Evolutionary conservation across 768 basidiomycete species (phyloP).

Genomic region (Tulasnella sp.): DNA sequence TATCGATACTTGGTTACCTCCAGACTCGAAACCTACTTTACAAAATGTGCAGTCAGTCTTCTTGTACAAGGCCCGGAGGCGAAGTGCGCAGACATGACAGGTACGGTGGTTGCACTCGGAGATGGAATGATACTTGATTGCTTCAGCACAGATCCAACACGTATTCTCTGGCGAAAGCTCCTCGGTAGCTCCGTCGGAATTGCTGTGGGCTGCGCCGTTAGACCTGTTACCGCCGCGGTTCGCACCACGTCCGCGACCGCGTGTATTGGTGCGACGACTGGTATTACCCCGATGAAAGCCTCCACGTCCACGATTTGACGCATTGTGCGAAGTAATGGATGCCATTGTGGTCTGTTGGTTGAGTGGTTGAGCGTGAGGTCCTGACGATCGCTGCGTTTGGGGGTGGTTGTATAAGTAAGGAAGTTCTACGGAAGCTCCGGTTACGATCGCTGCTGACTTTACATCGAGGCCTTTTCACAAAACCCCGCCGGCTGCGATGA

Average conservation of each 20-base stretch:
- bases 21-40: constrained; percentile 50
- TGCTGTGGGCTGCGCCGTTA: background rate
- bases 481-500: no score
- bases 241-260: constrained; percentile 7
- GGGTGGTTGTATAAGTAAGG: no score
- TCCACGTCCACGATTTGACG: background rate
- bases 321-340: background rate
- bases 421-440: no score
- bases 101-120: constrained; percentile 89
- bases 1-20: no score
- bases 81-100: constrained; percentile 85
- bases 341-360: constrained; percentile 6
- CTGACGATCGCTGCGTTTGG: no score
- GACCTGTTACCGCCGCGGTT: background rate
- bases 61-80: constrained; percentile 86
- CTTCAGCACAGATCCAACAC: constrained; percentile 94
- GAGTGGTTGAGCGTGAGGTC: no score
- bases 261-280: background rate
- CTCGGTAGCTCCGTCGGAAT: background rate
- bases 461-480: no score
- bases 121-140: constrained; percentile 78
- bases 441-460: no score
- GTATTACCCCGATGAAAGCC: background rate
- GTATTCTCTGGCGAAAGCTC: constrained; percentile 19
- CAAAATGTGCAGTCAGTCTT: constrained; percentile 90